phyloP scores from a whole-genome alignment of 2,329 filamentous ascomycete genomes.

The Aspergillus hiratsukae region DNA sequence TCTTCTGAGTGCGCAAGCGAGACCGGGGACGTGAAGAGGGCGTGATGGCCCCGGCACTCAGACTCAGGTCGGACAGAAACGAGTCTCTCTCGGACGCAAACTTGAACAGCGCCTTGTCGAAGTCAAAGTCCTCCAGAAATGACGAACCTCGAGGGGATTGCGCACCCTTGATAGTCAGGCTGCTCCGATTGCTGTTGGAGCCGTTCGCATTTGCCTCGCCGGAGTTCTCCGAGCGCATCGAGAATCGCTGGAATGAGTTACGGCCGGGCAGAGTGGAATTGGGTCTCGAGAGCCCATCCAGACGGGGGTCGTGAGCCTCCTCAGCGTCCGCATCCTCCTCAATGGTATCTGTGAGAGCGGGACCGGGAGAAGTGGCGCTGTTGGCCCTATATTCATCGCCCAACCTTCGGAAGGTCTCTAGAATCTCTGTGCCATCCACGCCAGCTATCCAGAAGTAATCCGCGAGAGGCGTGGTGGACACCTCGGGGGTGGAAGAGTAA shows the following conservation, averaged over 20 bases:
- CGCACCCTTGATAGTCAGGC: constrained; percentile 54
- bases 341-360: constrained; percentile 53
- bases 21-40: constrained; percentile 64
- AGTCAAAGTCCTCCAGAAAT: constrained; percentile 70
- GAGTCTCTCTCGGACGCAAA: constrained; percentile 93
- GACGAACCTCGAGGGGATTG: constrained; percentile 32
- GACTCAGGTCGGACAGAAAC: constrained; percentile 87
- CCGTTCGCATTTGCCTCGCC: constrained; percentile 37
- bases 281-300: constrained; percentile 36
- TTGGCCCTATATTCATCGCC: constrained; percentile 41
- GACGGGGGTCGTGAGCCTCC: constrained; percentile 39
- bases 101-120: constrained; percentile 87
- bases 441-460: constrained; percentile 63
- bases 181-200: constrained; percentile 60
- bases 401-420: constrained; percentile 40
- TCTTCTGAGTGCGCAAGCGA: constrained; percentile 74
- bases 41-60: constrained; percentile 76
- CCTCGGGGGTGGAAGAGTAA: constrained; percentile 32
- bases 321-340: constrained; percentile 57
- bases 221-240: constrained; percentile 48
- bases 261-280: constrained; percentile 31
- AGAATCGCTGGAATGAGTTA: constrained; percentile 41
- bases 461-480: constrained; percentile 53
- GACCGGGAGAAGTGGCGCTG: constrained; percentile 30
- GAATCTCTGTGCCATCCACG: constrained; percentile 44